Evolutionary conservation across 805 yeast species (phyloP), one percentile per base, ranked within the genome.

Genomic region (Kodamaea nitidulidarum): DNA sequence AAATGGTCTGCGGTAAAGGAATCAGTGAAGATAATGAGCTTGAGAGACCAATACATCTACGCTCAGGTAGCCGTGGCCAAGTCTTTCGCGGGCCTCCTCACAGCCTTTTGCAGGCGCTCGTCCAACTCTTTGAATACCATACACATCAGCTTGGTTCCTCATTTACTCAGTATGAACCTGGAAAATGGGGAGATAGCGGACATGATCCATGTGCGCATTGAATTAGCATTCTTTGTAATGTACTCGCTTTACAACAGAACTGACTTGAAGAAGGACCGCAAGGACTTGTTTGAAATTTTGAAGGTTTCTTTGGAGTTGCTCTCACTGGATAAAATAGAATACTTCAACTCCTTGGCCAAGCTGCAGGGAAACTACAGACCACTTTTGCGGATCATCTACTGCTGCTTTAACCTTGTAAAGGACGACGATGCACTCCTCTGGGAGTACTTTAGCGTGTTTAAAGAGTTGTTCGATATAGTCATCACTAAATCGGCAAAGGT

Each of bases 71-170:
- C 76, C 3, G 75, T 84, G 15, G 83, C 87, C 3, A 82, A 81
- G 49, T 75, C 95, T 0, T 79, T 86, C 74, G 88, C 91, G 36
- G 88, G 93, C 1, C 64, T 88, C 24, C 45, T 87, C 15, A 80
- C 91, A 0, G 76, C 91, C 0, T 81, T 65, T 50, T 73, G 84
- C 42, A 73, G 78, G 44, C 67, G 63, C 32, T 56, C 55, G 15
- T 51, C 55, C 1, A 54, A 65, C 0, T 67, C 63, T 47, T 49
- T 62, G 50, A 59, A 59, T 7, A 52, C 71, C 32, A 47, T 46
- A 10, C 45, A 66, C 20, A 47, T 63, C 20, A 48, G 48, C 2
- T 53, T 67, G 18, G 79, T 78, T 0, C 52, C 68, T 7, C 60
- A 67, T 20, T 61, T 87, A n/a, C 60, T 88, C 28, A 63, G 64